Evolutionary conservation across 306 rosid genomes (phyloP), one percentile per base, ranked within the genome.

Genomic region (Ochetophila trinervis): DNA sequence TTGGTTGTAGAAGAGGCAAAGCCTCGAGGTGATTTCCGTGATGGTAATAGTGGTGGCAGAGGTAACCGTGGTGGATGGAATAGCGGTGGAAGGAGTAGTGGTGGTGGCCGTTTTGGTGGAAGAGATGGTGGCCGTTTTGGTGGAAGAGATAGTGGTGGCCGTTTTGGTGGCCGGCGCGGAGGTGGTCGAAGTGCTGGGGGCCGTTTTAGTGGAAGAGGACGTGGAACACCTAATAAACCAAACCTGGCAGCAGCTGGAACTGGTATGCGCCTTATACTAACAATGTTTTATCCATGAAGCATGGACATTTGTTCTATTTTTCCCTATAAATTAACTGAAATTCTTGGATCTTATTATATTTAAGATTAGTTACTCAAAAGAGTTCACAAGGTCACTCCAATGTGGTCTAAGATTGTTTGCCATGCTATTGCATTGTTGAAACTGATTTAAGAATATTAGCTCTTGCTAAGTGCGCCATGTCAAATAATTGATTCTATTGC

Each of bases 1-100:
- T 60, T 93, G 71, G 24, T 73, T 0, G 91, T 93, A 2, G 90
- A 93, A 19, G 97, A 90, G 73, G 99, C 99, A 8, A 93, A 69
- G 71, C 90, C 99, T 8, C 81, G 84, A 34, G 83, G 51, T 18
- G 83, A 79, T 67, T 66, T 47, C n/a, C 73, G 67, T 36, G 74
- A 35, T 36, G 63, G 74, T 9, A 35, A 34, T 50, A 2, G 13
- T 54, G 69, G 83, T 37, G 68, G 71, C 7, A 47, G 64, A 21
- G 64, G n/a, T n/a, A n/a, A n/a, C n/a, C n/a, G 70, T 44, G 21
- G 83, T 0, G 78, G 85, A 2, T 72, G 82, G 4, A 65, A 76
- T 27, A 65, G 86, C 34, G 79, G 82, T 1, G 61, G 82, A 14
- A 16, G 66, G 16, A 59, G 77, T 3, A 67, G 84, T 6, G 53